Percentiles rank a stretch among this genome's conserved stretches.
Evolutionary conservation across 73 alveolate species (phyloP).

Genomic region (Halteria grandinella): DNA sequence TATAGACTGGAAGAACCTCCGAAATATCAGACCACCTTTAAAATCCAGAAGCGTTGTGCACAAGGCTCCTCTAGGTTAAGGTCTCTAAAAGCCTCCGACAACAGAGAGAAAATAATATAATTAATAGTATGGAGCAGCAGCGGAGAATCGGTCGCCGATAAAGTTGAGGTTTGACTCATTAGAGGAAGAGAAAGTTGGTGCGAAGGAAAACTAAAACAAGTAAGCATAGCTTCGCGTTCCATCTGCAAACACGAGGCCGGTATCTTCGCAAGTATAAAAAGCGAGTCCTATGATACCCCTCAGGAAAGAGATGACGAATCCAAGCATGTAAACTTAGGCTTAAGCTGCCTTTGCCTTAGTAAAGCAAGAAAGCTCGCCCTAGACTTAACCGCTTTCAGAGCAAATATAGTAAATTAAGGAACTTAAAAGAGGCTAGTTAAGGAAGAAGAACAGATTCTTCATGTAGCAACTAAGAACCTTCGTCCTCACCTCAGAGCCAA

Average conservation of each 20-base stretch:
- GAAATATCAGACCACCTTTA: conserved; percentile 18
- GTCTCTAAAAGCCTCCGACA: neutral
- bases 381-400: neutral
- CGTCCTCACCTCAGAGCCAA: conserved; percentile 68
- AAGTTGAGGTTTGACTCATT: neutral
- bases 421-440: conserved; percentile 42
- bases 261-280: no score
- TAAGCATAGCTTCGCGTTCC: no score
- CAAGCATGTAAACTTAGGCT: neutral
- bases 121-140: neutral
- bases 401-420: conserved; percentile 17
- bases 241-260: no score
- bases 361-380: neutral
- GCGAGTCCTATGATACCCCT: no score
- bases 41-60: no score
- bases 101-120: neutral
- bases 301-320: no score
- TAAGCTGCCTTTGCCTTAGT: neutral
- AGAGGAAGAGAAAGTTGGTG: no score
- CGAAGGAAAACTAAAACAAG: no score
- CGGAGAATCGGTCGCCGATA: neutral
- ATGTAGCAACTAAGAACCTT: conserved; percentile 58
- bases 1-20: conserved; percentile 50
- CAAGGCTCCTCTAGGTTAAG: neutral
- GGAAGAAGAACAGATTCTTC: conserved; percentile 59